Conservation (phyloP, 495 filamentous ascomycete genomes). For the Aspergillus steynii region DNA sequence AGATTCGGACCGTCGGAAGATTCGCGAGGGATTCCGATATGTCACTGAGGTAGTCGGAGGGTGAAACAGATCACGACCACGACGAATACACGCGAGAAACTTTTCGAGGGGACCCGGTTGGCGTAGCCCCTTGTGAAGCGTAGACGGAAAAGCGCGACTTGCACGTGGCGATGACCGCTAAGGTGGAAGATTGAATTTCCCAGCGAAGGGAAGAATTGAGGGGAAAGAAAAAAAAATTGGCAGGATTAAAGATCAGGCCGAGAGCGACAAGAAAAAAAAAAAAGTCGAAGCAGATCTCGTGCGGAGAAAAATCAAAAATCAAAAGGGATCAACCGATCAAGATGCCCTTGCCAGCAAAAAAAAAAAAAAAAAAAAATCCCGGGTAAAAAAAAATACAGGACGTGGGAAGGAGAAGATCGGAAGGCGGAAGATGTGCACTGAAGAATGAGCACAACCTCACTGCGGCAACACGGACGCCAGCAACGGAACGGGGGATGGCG, state of each 20-base stretch:
- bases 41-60: slow-evolving; percentile 5
- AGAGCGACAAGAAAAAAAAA: slow-evolving; percentile 12
- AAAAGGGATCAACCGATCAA: slow-evolving; percentile 22
- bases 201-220: slow-evolving; percentile 4
- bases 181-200: not conserved
- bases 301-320: slow-evolving; percentile 21
- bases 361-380: slow-evolving; percentile 24
- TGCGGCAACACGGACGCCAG: slow-evolving; percentile 22
- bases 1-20: slow-evolving; percentile 17
- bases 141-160: slow-evolving; percentile 24
- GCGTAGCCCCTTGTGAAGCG: slow-evolving; percentile 24
- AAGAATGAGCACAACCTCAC: slow-evolving; percentile 24
- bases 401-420: slow-evolving; percentile 19
- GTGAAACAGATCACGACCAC: slow-evolving; percentile 12
- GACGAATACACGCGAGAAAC: slow-evolving; percentile 10
- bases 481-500: slow-evolving; percentile 19
- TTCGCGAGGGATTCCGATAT: slow-evolving; percentile 15
- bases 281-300: slow-evolving; percentile 23
- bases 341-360: slow-evolving; percentile 21
- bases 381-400: slow-evolving; percentile 16
- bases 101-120: slow-evolving; percentile 8
- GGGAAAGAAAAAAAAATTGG: not conserved
- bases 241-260: slow-evolving; percentile 1
- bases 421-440: slow-evolving; percentile 23
- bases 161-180: slow-evolving; percentile 25